Evolutionary conservation across 306 rosid species (phyloP), one percentile per base, ranked within the genome.

Genomic region (Sesbania bispinosa): DNA sequence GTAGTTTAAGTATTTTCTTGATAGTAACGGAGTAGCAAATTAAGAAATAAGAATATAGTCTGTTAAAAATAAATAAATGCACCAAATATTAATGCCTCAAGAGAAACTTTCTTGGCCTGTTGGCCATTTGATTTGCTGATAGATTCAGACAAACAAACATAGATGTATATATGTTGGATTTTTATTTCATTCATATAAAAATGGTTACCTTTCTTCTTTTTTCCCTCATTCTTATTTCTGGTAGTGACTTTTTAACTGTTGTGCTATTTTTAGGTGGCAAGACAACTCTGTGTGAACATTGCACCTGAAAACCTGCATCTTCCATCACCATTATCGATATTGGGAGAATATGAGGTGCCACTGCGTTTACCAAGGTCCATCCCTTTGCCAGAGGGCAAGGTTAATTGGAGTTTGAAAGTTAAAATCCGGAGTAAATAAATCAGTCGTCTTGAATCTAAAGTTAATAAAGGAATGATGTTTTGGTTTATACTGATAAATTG

Each of bases 291-390:
- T 52, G 87, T 93, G 69, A 90, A 73, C 68, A 71, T 93, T 54
- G 73, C 82, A 29, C 76, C 79, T 6, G 76, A 73, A 14, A 79
- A 79, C 53, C 75, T 79, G 42, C 83, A 79, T 66, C 85, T 90
- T 50, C 81, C 89, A n/a, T 10, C 72, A 6, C 90, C 93, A 58
- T 67, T 93, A 77, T 73, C 86, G 0, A 79, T 78, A 0, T 62
- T 92, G 61, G 96, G 98, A 65, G 97, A 90, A 82, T 87, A 84
- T 67, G 94, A 90, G 76, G 90, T 90, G 84, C 92, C 93, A 8
- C 76, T 93, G 60, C 92, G 87, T 43, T 81, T 93, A 42, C 98
- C 98, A 0, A 93, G 77, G 84, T 88, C 97, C 43, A 88, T 93
- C 50, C 82, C 96, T 6, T 69, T 93, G 72, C 98, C 97, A 0